These are phyloP conservation scores for Neonectria punicea DNA, from an alignment of 2,329 filamentous ascomycete species.

Conservation along the genomic window DNA sequence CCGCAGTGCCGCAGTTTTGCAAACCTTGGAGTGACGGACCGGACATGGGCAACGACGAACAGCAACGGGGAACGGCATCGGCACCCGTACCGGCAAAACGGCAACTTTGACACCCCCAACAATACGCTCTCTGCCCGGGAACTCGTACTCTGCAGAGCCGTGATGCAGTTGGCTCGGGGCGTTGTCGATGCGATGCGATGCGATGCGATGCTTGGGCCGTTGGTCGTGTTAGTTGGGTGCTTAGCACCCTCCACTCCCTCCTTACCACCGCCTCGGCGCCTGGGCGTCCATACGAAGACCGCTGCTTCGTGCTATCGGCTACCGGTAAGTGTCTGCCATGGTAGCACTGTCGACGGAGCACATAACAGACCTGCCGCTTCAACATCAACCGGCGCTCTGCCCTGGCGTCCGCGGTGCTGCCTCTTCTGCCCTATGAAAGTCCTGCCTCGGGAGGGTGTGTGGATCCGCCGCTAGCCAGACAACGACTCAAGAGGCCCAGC, in stretches of 20 bases:
- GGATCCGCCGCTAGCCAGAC: constrained; percentile 17
- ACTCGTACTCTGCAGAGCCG: not conserved
- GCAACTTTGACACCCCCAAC: not conserved
- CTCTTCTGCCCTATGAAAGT: constrained; percentile 20
- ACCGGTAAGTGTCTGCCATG: not conserved
- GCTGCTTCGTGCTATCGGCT: not conserved
- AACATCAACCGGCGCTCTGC: not conserved
- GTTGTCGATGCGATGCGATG: not conserved
- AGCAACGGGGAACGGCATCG: not conserved
- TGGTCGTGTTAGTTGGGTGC: not conserved
- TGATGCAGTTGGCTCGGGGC: not conserved
- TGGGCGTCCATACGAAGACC: not conserved
- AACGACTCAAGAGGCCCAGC: constrained; percentile 1
- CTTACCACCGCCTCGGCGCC: not conserved
- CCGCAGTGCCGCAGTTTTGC: not conserved
- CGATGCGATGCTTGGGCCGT: not conserved
- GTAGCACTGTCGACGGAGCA: not conserved
- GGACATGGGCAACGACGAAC: not conserved
- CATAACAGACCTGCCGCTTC: too few species aligned
- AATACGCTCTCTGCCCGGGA: too few species aligned
- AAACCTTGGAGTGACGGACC: not conserved
- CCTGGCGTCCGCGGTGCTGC: not conserved
- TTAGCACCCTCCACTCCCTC: not conserved
- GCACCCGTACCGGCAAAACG: not conserved
- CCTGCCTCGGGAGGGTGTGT: constrained; percentile 10